Percentiles rank a stretch among this genome's conserved stretches.
phyloP scores from a whole-genome alignment of 306 rosid species.

The Malus orientalis region DNA sequence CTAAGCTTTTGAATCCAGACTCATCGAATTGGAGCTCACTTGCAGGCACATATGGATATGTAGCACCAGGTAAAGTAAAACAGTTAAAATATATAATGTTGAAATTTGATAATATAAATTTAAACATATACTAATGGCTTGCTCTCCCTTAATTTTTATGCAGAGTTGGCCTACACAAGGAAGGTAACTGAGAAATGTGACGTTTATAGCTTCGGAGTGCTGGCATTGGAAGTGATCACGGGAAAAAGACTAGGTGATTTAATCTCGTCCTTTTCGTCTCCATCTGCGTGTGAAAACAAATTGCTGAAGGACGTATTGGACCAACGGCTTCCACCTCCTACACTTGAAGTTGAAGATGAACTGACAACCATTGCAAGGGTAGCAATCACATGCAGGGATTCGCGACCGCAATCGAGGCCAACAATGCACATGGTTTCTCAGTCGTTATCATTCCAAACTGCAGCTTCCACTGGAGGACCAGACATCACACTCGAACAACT shows the following conservation, averaged over 20 bases:
- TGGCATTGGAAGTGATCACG: conserved; percentile 14
- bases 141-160: neutral
- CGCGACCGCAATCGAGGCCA: conserved; percentile 11
- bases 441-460: neutral
- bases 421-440: conserved; percentile 11
- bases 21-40: conserved; percentile 18
- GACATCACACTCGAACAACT: neutral
- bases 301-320: conserved; percentile 2
- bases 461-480: neutral
- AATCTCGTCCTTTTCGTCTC: neutral
- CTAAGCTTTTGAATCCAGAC: conserved; percentile 17
- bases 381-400: neutral
- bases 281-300: neutral
- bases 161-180: conserved; percentile 28
- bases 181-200: conserved; percentile 14
- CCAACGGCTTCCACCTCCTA: conserved; percentile 10
- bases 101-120: too few relatives aligned
- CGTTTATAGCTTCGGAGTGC: conserved; percentile 19
- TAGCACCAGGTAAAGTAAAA: conserved; percentile 22
- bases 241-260: conserved; percentile 16
- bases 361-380: conserved; percentile 3
- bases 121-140: neutral
- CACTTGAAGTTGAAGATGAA: neutral
- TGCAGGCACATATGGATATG: conserved; percentile 23
- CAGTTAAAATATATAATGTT: too few relatives aligned